phyloP scores from a whole-genome alignment of 345 rosid species.

The Erysimum cheiranthoides region DNA sequence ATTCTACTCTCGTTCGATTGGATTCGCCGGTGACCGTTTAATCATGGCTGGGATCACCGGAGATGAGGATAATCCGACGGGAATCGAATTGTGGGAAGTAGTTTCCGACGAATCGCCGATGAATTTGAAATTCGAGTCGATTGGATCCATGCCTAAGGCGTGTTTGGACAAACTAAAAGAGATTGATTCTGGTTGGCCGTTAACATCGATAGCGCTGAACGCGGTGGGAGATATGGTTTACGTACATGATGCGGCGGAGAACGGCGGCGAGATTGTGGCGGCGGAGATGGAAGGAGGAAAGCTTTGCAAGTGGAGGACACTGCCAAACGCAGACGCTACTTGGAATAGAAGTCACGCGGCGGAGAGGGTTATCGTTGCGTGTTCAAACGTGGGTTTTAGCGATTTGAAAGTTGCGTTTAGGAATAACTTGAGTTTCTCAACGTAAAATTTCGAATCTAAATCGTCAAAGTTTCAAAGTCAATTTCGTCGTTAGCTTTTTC shows the following conservation, averaged over 20 bases:
- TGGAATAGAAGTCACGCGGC: conserved; percentile 19
- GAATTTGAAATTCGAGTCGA: conserved; percentile 42
- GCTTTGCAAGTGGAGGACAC: conserved; percentile 52
- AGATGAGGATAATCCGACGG: conserved; percentile 38
- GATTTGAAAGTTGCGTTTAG: conserved; percentile 58
- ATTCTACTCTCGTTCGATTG: conserved; percentile 48
- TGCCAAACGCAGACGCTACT: conserved; percentile 41
- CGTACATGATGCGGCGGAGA: conserved; percentile 35
- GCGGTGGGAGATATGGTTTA: conserved; percentile 51
- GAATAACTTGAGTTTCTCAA: conserved; percentile 31
- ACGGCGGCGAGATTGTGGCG: conserved; percentile 47
- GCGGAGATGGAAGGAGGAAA: conserved; percentile 54
- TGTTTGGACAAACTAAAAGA: conserved; percentile 53
- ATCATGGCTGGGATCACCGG: conserved; percentile 58
- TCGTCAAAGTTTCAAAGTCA: neutral
- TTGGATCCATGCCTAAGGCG: conserved; percentile 60
- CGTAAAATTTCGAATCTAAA: neutral
- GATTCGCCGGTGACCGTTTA: conserved; percentile 47
- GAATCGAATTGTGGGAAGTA: conserved; percentile 62
- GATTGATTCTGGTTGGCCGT: conserved; percentile 17
- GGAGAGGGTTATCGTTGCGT: conserved; percentile 49
- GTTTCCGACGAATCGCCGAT: conserved; percentile 36
- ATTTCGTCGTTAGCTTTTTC: neutral
- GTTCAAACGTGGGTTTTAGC: conserved; percentile 55
- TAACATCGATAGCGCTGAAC: conserved; percentile 47